phyloP scores from a whole-genome alignment of 129 eudicot species.

The Lonicera japonica region DNA sequence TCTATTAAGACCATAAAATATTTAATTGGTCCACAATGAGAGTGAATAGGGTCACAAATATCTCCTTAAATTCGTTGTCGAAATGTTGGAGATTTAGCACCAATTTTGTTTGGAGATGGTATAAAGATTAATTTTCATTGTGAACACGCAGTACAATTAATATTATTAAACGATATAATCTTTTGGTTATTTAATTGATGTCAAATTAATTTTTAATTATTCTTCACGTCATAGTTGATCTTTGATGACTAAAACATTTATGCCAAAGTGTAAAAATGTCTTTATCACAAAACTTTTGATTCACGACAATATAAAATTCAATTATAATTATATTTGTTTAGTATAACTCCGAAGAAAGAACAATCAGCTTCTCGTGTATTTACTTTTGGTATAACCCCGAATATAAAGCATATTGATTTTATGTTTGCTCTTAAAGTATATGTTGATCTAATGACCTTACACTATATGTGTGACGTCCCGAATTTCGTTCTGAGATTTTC shows the following conservation, averaged over 20 bases:
- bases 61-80: neutral
- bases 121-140: no score
- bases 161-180: constrained; percentile 3
- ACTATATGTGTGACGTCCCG: no score
- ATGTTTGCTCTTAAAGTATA: no score
- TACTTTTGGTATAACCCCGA: no score
- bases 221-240: constrained; percentile 12
- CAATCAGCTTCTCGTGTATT: neutral
- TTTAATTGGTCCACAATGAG: neutral
- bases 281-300: constrained; percentile 5
- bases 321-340: neutral
- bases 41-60: no score
- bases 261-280: no score
- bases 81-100: neutral
- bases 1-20: neutral
- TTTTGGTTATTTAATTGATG: constrained; percentile 1
- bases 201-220: constrained; percentile 10
- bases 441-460: no score
- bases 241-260: neutral
- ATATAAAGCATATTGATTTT: no score
- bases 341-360: neutral
- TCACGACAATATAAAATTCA: neutral
- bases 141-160: constrained; percentile 8
- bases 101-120: neutral
- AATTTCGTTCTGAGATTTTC: no score